Percentiles rank a stretch among this genome's conserved stretches.
phyloP scores from a whole-genome alignment of 2,329 filamentous ascomycete species.

The Remersonia thermophila region DNA sequence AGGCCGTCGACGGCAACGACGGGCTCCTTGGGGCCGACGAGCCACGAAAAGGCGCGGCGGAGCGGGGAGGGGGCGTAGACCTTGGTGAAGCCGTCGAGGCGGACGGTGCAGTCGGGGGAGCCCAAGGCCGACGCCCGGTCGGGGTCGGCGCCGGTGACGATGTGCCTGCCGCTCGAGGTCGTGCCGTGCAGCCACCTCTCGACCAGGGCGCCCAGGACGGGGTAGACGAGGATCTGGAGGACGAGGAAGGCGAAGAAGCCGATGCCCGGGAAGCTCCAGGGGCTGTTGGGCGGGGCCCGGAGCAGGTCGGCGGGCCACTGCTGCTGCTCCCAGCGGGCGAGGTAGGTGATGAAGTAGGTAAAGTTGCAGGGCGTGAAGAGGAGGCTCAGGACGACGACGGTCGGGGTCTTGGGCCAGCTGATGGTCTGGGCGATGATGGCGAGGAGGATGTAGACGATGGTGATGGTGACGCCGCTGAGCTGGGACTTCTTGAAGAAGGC shows the following conservation, averaged over 20 bases:
- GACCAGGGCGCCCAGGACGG: constrained; percentile 59
- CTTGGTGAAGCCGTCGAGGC: constrained; percentile 64
- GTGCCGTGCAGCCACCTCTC: constrained; percentile 69
- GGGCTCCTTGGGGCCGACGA: constrained; percentile 41
- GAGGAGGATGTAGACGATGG: constrained; percentile 60
- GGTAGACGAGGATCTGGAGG: constrained; percentile 67
- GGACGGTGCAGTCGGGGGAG: constrained; percentile 43
- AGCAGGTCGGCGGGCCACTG: constrained; percentile 48
- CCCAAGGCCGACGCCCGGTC: constrained; percentile 1
- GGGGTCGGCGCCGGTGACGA: constrained; percentile 26
- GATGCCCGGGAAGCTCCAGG: constrained; percentile 60
- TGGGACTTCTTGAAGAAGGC: constrained; percentile 81
- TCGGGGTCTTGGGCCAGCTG: constrained; percentile 46
- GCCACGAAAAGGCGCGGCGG: constrained; percentile 36
- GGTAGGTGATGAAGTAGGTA: constrained; percentile 63
- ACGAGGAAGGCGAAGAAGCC: constrained; percentile 66
- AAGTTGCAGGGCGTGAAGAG: constrained; percentile 84
- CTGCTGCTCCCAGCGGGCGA: constrained; percentile 63
- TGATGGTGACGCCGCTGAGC: constrained; percentile 70
- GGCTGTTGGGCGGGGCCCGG: constrained; percentile 47
- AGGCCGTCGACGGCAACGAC: constrained; percentile 71
- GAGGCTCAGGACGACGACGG: constrained; percentile 57
- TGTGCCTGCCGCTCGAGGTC: constrained; percentile 46
- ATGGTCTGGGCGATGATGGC: constrained; percentile 73
- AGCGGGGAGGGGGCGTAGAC: constrained; percentile 58